These are phyloP conservation scores for Pycnococcus provasolii DNA, from an alignment of 139 green algal genomes.

Conservation along the genomic window DNA sequence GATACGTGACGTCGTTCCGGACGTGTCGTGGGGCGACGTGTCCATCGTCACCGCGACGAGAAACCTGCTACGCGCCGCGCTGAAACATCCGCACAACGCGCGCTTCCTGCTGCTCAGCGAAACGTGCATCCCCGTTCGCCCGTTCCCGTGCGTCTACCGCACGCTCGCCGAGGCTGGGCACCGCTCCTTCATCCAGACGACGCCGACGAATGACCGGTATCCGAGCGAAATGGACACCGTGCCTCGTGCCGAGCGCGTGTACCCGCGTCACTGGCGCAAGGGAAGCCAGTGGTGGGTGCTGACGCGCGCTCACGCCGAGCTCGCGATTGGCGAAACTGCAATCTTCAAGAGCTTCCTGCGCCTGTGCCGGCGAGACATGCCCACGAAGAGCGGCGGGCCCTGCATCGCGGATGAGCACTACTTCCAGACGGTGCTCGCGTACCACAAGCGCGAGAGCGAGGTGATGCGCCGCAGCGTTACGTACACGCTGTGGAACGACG, in stretches of 20 bases:
- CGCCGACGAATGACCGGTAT: not conserved
- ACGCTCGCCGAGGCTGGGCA: not conserved
- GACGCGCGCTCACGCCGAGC: not conserved
- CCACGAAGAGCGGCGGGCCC: not conserved
- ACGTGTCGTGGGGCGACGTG: too few relatives aligned
- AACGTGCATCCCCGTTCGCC: not conserved
- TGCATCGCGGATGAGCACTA: conserved; percentile 3
- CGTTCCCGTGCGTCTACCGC: not conserved
- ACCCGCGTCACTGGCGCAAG: not conserved
- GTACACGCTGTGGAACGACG: not conserved
- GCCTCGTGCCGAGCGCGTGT: not conserved
- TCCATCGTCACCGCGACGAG: not conserved
- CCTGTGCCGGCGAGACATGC: not conserved
- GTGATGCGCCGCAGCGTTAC: not conserved
- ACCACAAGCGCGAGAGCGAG: not conserved
- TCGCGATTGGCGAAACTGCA: not conserved
- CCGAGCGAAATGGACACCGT: not conserved
- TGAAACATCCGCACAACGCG: not conserved
- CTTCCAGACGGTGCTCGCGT: not conserved
- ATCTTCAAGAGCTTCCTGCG: not conserved
- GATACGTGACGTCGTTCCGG: too few relatives aligned
- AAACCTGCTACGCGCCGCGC: not conserved
- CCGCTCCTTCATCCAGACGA: not conserved
- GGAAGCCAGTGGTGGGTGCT: not conserved
- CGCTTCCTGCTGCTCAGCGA: not conserved